Conservation (phyloP, 768 basidiomycete genomes). For the Hebeloma cylindrosporum region DNA sequence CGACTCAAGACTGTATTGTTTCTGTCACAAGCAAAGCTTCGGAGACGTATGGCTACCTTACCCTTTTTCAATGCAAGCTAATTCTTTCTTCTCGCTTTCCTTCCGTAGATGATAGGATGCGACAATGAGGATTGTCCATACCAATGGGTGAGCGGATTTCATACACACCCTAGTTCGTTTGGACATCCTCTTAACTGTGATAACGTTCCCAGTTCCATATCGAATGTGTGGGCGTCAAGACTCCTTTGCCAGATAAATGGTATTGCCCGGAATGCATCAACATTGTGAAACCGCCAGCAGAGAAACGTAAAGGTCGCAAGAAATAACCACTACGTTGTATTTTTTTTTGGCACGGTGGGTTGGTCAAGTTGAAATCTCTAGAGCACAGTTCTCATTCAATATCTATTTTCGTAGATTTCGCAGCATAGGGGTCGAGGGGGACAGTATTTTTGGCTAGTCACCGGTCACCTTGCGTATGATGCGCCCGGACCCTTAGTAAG, state of each 20-base stretch:
- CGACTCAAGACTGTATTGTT: slow-evolving; percentile 40
- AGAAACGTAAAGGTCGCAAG: slow-evolving; percentile 41
- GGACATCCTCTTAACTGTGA: background rate
- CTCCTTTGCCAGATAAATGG: slow-evolving; percentile 51
- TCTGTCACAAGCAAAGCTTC: slow-evolving; percentile 41
- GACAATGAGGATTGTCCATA: slow-evolving; percentile 66
- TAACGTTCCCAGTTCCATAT: slow-evolving; percentile 51
- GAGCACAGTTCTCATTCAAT: too few relatives aligned
- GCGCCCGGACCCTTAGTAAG: too few relatives aligned
- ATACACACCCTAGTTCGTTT: background rate
- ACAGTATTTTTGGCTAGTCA: too few relatives aligned
- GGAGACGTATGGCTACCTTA: slow-evolving; percentile 36
- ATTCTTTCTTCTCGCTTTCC: slow-evolving; percentile 3
- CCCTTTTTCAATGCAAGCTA: background rate
- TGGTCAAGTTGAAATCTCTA: too few relatives aligned
- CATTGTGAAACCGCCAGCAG: slow-evolving; percentile 30
- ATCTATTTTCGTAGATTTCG: too few relatives aligned
- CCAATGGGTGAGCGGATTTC: slow-evolving; percentile 58
- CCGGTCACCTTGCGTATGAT: too few relatives aligned
- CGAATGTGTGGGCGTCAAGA: slow-evolving; percentile 53
- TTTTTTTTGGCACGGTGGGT: too few relatives aligned
- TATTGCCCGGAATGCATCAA: slow-evolving; percentile 53
- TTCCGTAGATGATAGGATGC: slow-evolving; percentile 67
- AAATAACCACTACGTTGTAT: too few relatives aligned
- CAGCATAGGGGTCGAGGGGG: too few relatives aligned